A percentile compares a stretch with the other conserved stretches of the same genome.
phyloP scores from a whole-genome alignment of 106 monocot genomes.

The Dactylorhiza incarnata region DNA sequence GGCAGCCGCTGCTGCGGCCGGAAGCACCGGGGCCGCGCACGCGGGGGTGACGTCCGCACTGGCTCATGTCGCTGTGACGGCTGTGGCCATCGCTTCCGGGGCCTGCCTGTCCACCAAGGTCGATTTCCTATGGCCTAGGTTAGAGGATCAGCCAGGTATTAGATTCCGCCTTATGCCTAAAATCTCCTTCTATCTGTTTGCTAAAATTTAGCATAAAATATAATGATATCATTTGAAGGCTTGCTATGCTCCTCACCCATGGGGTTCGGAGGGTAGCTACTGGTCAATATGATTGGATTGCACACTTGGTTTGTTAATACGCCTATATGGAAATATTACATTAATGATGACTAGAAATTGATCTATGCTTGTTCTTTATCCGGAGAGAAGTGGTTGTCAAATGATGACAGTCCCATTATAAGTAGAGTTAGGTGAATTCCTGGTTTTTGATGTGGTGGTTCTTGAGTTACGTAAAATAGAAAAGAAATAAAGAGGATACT shows the following conservation, averaged over 20 bases:
- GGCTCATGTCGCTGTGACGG: constrained; percentile 83
- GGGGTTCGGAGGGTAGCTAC: not conserved
- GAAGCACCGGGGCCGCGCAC: constrained; percentile 33
- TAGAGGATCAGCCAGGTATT: constrained; percentile 63
- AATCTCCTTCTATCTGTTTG: not conserved
- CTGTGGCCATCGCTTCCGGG: constrained; percentile 92
- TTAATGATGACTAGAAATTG: not conserved
- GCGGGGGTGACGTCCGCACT: constrained; percentile 70
- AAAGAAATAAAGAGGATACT: no score
- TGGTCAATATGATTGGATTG: not conserved
- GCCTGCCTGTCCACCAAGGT: constrained; percentile 96
- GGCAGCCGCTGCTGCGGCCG: constrained; percentile 39
- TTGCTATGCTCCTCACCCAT: not conserved
- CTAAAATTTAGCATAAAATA: not conserved
- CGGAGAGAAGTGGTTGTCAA: no score
- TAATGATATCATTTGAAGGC: not conserved
- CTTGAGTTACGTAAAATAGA: no score
- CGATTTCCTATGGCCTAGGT: constrained; percentile 84
- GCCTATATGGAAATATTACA: not conserved
- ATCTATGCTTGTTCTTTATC: not conserved
- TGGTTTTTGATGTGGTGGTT: no score
- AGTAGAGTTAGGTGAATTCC: no score
- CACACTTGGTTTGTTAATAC: not conserved
- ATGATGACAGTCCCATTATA: no score
- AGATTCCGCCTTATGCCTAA: not conserved